Conservation (phyloP, 208 protist species). For the Acanthamoeba sp. region DNA sequence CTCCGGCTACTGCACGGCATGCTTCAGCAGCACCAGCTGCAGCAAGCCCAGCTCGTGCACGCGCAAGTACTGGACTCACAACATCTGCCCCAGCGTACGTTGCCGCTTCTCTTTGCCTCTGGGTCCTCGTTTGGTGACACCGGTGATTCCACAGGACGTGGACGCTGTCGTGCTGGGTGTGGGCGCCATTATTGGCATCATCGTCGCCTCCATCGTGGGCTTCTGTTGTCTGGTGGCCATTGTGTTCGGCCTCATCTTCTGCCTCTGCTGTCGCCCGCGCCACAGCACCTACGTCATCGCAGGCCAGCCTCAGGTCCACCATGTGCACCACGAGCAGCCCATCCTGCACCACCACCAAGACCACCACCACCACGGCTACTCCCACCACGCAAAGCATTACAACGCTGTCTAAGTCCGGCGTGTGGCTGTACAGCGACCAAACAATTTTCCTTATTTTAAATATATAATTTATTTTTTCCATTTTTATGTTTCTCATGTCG, state of each 20-base stretch:
- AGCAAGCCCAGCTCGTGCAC: neutral
- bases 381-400: too few relatives aligned
- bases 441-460: too few relatives aligned
- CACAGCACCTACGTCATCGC: neutral
- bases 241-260: neutral
- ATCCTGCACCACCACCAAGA: neutral
- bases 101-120: neutral
- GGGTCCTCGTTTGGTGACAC: neutral
- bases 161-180: neutral
- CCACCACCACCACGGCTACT: neutral
- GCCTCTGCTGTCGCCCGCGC: neutral
- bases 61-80: neutral
- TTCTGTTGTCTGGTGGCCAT: slow-evolving; percentile 1
- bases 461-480: too few relatives aligned
- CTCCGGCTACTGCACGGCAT: neutral
- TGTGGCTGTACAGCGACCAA: too few relatives aligned
- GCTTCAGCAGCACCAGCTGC: neutral
- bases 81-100: slow-evolving; percentile 1
- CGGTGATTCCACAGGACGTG: neutral
- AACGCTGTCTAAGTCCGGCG: too few relatives aligned
- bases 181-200: neutral
- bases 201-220: neutral
- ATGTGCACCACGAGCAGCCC: neutral
- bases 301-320: neutral
- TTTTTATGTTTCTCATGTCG: too few relatives aligned